These are phyloP conservation scores for Alternaria conjuncta DNA, from an alignment of 2,329 filamentous ascomycete species.

Conservation along the genomic window DNA sequence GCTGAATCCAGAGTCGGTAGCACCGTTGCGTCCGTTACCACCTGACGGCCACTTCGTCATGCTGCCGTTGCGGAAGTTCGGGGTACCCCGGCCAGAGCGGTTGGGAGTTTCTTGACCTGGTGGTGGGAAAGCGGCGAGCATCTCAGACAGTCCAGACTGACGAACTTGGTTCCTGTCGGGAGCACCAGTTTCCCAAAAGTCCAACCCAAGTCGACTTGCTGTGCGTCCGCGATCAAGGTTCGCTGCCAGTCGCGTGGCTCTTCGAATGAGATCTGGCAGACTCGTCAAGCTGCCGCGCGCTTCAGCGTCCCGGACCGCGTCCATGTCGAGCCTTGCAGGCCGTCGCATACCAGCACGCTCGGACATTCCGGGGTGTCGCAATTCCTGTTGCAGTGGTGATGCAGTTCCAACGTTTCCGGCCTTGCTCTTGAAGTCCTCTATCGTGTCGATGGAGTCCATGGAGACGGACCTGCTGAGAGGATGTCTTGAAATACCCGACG, in stretches of 20 bases:
- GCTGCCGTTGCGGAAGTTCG: constrained; percentile 39
- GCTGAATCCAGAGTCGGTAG: constrained; percentile 25
- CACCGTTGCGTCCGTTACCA: constrained; percentile 11
- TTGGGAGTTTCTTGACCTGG: constrained; percentile 58
- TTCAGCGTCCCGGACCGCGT: constrained; percentile 81
- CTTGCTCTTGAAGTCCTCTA: constrained; percentile 26
- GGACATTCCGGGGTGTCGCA: constrained; percentile 42
- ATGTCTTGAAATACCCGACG: constrained; percentile 27
- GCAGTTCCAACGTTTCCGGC: constrained; percentile 25
- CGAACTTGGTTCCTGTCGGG: constrained; percentile 43
- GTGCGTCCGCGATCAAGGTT: constrained; percentile 85
- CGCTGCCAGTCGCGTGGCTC: constrained; percentile 84
- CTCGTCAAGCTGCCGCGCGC: constrained; percentile 89
- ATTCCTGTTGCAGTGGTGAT: constrained; percentile 33
- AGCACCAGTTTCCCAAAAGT: constrained; percentile 53
- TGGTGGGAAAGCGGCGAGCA: constrained; percentile 69
- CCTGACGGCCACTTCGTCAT: constrained; percentile 41
- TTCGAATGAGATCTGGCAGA: constrained; percentile 85
- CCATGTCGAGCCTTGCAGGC: constrained; percentile 80
- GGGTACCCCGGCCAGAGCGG: constrained; percentile 29
- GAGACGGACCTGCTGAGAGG: constrained; percentile 42
- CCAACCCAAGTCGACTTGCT: constrained; percentile 63
- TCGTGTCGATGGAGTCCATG: constrained; percentile 43
- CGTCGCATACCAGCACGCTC: constrained; percentile 52
- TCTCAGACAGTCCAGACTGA: constrained; percentile 65